These are phyloP conservation scores for Ophiostoma novo-ulmi DNA, from an alignment of 2,329 filamentous ascomycete species.

Conservation along the genomic window DNA sequence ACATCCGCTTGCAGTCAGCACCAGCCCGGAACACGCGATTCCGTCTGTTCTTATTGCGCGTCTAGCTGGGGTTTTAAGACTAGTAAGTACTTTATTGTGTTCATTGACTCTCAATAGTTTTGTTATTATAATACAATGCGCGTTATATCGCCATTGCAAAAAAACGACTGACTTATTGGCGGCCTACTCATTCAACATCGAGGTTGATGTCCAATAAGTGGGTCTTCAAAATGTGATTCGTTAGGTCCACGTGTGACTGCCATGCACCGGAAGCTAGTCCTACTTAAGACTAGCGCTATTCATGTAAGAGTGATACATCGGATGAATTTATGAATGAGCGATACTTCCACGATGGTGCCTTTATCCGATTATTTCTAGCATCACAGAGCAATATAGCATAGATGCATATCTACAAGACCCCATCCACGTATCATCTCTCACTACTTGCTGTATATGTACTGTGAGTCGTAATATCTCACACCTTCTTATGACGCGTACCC, in stretches of 20 bases:
- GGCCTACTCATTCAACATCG: neutral
- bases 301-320: slow-evolving; percentile 3
- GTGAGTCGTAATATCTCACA: neutral
- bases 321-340: neutral
- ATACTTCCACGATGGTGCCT: neutral
- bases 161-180: too few relatives aligned
- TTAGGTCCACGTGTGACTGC: neutral
- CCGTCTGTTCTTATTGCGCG: neutral
- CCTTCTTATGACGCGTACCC: neutral
- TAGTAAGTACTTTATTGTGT: too few relatives aligned
- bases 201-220: neutral
- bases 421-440: neutral
- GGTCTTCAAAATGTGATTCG: neutral
- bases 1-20: slow-evolving; percentile 9
- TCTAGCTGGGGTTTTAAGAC: neutral
- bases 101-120: too few relatives aligned
- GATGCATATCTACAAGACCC: neutral
- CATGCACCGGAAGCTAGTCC: neutral
- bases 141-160: neutral
- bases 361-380: neutral
- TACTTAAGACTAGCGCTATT: neutral
- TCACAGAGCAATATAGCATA: neutral
- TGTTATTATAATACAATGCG: too few relatives aligned
- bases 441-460: neutral
- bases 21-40: neutral